Conservation (phyloP, 257 asterid genomes). For the Nicotiana noctiflora region DNA sequence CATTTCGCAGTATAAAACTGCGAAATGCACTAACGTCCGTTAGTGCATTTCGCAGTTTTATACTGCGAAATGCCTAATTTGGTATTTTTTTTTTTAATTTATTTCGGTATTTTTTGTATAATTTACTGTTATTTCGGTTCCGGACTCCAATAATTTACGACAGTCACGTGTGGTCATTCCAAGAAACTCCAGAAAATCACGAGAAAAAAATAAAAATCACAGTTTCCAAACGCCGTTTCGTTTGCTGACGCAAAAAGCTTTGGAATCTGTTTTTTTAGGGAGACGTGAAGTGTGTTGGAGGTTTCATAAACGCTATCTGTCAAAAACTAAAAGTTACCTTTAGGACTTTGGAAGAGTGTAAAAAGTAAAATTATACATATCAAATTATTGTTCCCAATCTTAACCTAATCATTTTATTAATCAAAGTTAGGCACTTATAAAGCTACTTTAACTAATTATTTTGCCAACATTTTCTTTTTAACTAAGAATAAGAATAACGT, state of each 20-base stretch:
- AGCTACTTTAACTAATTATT: slow-evolving; percentile 16
- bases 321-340: not conserved
- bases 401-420: slow-evolving; percentile 38
- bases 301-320: slow-evolving; percentile 3
- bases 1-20: too few species aligned
- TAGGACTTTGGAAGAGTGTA: slow-evolving; percentile 24
- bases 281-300: slow-evolving; percentile 15
- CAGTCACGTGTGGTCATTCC: slow-evolving; percentile 11
- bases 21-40: too few species aligned
- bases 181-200: not conserved
- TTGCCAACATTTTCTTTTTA: not conserved
- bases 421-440: slow-evolving; percentile 40
- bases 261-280: slow-evolving; percentile 12
- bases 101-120: too few species aligned
- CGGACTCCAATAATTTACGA: slow-evolving; percentile 17
- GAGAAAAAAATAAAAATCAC: not conserved
- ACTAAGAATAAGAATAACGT: not conserved
- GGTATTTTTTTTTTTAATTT: too few species aligned
- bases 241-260: not conserved
- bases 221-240: not conserved
- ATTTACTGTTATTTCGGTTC: too few species aligned
- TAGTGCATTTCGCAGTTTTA: too few species aligned
- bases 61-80: too few species aligned
- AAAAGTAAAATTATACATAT: slow-evolving; percentile 10
- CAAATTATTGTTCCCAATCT: not conserved